These are phyloP conservation scores for Xylariaceae sp. DNA, from an alignment of 2,329 filamentous ascomycete species.

Conservation along the genomic window DNA sequence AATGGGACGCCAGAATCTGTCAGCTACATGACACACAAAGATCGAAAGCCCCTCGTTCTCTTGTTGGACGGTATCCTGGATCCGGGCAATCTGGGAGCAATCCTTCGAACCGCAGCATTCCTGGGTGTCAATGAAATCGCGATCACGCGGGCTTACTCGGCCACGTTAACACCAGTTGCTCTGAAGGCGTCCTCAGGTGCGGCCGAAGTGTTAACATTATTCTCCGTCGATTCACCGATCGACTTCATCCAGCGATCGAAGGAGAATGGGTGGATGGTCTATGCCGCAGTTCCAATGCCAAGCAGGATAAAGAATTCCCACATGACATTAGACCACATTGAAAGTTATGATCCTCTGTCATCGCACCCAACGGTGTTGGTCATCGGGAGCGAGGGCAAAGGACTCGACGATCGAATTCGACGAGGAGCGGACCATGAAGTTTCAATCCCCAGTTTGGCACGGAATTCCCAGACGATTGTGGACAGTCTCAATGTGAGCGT, in stretches of 20 bases:
- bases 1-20: conserved; percentile 64
- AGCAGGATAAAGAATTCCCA: conserved; percentile 39
- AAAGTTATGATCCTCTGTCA: conserved; percentile 49
- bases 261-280: conserved; percentile 74
- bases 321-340: conserved; percentile 48
- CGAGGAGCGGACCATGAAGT: conserved; percentile 62
- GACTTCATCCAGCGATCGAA: conserved; percentile 67
- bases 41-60: conserved; percentile 64
- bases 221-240: conserved; percentile 62
- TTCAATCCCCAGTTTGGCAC: conserved; percentile 58
- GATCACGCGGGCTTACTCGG: conserved; percentile 69
- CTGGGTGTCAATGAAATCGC: conserved; percentile 83
- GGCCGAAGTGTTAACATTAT: conserved; percentile 71
- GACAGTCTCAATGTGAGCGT: conserved; percentile 95
- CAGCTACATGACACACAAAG: conserved; percentile 33
- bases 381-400: conserved; percentile 76
- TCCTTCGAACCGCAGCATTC: conserved; percentile 83
- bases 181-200: conserved; percentile 88
- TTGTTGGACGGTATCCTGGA: conserved; percentile 75
- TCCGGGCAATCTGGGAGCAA: conserved; percentile 84
- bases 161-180: conserved; percentile 69
- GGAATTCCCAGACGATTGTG: conserved; percentile 50
- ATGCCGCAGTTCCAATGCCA: conserved; percentile 62
- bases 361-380: conserved; percentile 71
- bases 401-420: conserved; percentile 61